Conservation (phyloP, 306 rosid genomes). For the Vigna angularis region DNA sequence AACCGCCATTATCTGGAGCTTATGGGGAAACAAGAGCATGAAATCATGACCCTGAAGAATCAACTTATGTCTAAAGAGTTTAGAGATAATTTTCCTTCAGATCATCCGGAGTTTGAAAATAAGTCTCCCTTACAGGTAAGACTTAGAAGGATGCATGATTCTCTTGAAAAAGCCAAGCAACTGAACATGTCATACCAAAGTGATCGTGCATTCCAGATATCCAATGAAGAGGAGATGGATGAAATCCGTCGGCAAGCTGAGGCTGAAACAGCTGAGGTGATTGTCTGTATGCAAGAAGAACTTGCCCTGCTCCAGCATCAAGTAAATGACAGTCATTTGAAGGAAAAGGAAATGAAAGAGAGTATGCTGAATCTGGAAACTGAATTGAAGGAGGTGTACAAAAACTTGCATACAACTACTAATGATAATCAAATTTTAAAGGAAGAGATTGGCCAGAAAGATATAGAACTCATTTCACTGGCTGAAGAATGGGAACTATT, state of each 20-base stretch:
- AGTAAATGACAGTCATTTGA: slow-evolving; percentile 68
- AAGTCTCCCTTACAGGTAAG: slow-evolving; percentile 60
- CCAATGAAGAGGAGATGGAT: slow-evolving; percentile 90
- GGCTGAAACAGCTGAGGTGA: slow-evolving; percentile 95
- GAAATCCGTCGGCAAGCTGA: slow-evolving; percentile 83
- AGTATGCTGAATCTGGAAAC: slow-evolving; percentile 58
- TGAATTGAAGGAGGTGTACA: slow-evolving; percentile 68
- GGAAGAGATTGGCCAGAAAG: slow-evolving; percentile 65
- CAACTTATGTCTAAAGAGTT: slow-evolving; percentile 59
- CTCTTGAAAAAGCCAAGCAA: slow-evolving; percentile 92
- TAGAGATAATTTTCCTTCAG: slow-evolving; percentile 51
- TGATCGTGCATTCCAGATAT: slow-evolving; percentile 78
- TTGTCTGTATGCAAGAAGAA: slow-evolving; percentile 96
- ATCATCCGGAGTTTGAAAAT: slow-evolving; percentile 47
- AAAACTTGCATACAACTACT: slow-evolving; percentile 50
- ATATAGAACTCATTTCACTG: slow-evolving; percentile 56
- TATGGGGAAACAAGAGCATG: slow-evolving; percentile 64
- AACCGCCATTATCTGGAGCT: slow-evolving; percentile 58
- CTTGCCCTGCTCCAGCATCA: slow-evolving; percentile 76
- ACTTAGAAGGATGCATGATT: slow-evolving; percentile 81
- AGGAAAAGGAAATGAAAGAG: slow-evolving; percentile 75
- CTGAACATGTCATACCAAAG: slow-evolving; percentile 73
- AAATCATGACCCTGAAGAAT: slow-evolving; percentile 68
- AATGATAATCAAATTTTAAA: slow-evolving; percentile 63
- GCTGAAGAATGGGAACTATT: slow-evolving; percentile 77